Evolutionary conservation across 768 basidiomycete species (phyloP).

Genomic region (Rubroboletus satanas): DNA sequence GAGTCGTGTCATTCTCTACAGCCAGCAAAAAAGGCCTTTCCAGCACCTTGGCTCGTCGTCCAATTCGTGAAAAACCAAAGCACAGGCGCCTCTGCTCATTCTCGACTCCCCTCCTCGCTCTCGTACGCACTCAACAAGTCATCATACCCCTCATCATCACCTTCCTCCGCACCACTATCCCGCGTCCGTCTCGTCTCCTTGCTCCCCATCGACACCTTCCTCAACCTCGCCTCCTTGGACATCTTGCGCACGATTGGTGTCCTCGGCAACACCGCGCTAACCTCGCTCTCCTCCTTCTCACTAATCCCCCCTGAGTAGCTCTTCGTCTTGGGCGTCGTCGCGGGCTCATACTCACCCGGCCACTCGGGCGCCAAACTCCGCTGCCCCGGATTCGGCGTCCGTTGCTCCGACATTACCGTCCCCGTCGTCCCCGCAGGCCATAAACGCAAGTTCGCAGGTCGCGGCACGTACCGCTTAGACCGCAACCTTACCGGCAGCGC

Average conservation of each 20-base stretch:
- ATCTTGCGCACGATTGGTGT: conserved; percentile 27
- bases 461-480: conserved; percentile 46
- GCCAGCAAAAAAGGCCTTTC: neutral
- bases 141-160: conserved; percentile 73
- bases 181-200: conserved; percentile 38
- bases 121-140: conserved; percentile 79
- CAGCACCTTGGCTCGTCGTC: neutral
- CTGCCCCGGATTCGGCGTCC: conserved; percentile 42
- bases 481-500: conserved; percentile 44
- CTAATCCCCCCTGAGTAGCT: conserved; percentile 39
- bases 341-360: conserved; percentile 47
- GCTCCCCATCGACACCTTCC: conserved; percentile 47
- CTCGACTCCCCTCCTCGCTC: conserved; percentile 56
- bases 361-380: conserved; percentile 51
- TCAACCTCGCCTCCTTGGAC: conserved; percentile 32
- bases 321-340: conserved; percentile 54
- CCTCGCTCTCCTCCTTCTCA: neutral
- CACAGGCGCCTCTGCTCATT: conserved; percentile 10
- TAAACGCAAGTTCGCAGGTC: conserved; percentile 48
- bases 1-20: neutral
- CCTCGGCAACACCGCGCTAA: conserved; percentile 19
- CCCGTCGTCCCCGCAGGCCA: conserved; percentile 20
- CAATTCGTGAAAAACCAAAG: neutral
- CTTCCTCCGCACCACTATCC: conserved; percentile 70
- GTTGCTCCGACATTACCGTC: conserved; percentile 25